phyloP scores from a whole-genome alignment of 495 filamentous ascomycete species.

The Neurospora sp. region DNA sequence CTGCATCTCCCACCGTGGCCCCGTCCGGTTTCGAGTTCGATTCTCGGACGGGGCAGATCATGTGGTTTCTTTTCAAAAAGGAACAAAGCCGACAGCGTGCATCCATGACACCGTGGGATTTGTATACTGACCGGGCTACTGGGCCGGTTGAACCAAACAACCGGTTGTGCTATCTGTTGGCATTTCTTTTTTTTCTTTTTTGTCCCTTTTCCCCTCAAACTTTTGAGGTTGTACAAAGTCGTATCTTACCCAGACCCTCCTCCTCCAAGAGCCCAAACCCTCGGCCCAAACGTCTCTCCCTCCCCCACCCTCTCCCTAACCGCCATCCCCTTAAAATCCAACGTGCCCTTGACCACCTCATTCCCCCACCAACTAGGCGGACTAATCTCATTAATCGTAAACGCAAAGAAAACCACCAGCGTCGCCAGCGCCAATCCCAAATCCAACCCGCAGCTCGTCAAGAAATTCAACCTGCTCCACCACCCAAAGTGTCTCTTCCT shows the following conservation, averaged over 20 bases:
- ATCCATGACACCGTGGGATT: not conserved
- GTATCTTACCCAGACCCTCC: not conserved
- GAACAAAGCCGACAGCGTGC: not conserved
- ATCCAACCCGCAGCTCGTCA: conserved; percentile 51
- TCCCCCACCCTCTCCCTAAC: conserved; percentile 34
- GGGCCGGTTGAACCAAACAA: not conserved
- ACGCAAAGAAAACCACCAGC: conserved; percentile 52
- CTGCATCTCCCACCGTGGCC: not conserved
- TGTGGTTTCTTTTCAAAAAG: not conserved
- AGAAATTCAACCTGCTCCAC: conserved; percentile 59
- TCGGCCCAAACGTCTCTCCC: conserved; percentile 53
- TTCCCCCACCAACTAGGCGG: conserved; percentile 49
- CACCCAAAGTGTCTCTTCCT: conserved; percentile 48
- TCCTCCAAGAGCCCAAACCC: conserved; percentile 21
- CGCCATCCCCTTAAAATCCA: conserved; percentile 45
- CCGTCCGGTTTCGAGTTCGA: not conserved
- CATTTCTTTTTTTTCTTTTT: not conserved
- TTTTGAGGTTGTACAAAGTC: not conserved
- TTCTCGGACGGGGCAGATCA: not conserved
- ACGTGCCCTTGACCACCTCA: conserved; percentile 33
- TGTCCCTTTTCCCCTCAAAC: not conserved
- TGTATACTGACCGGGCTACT: not conserved
- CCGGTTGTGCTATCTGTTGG: not conserved
- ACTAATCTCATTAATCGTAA: conserved; percentile 37
- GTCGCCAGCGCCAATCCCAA: conserved; percentile 53